Percentiles rank a stretch among this genome's conserved stretches.
Evolutionary conservation across 1,139 yeast genomes (phyloP).

Genomic region (Suhomyces panamericanus): DNA sequence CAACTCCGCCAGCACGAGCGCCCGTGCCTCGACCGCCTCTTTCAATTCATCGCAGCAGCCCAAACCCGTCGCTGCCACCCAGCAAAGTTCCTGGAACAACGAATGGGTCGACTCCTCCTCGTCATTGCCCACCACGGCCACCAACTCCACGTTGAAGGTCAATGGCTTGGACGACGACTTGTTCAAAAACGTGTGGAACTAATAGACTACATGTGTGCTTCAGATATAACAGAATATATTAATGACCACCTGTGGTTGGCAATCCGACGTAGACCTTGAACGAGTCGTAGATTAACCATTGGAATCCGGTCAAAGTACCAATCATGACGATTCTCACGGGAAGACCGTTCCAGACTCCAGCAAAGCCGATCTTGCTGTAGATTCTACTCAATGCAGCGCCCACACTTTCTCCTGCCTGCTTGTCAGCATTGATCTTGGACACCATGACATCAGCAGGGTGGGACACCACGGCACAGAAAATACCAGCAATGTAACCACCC

Average conservation of each 20-base stretch:
- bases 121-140: conserved; percentile 7
- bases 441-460: conserved; percentile 99
- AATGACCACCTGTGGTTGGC: conserved; percentile 84
- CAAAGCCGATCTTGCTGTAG: conserved; percentile 79
- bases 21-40: conserved; percentile 8
- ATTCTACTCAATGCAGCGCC: conserved; percentile 71
- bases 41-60: conserved; percentile 8
- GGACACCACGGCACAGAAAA: conserved; percentile 88
- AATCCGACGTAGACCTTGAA: conserved; percentile 88
- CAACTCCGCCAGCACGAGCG: conserved; percentile 5
- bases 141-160: conserved; percentile 3
- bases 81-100: conserved; percentile 28
- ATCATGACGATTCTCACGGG: conserved; percentile 94
- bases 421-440: conserved; percentile 81
- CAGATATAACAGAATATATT: conserved; percentile 8
- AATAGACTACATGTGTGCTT: neutral
- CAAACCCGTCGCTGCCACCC: neutral
- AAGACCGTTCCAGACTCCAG: conserved; percentile 92
- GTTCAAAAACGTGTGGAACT: conserved; percentile 39
- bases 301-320: conserved; percentile 95
- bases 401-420: conserved; percentile 62
- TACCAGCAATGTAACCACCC: conserved; percentile 96
- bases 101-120: conserved; percentile 39
- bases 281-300: conserved; percentile 94
- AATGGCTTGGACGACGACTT: conserved; percentile 42